Evolutionary conservation across 1,284 basidiomycete genomes (phyloP).

Genomic region (Baeospora myosura): DNA sequence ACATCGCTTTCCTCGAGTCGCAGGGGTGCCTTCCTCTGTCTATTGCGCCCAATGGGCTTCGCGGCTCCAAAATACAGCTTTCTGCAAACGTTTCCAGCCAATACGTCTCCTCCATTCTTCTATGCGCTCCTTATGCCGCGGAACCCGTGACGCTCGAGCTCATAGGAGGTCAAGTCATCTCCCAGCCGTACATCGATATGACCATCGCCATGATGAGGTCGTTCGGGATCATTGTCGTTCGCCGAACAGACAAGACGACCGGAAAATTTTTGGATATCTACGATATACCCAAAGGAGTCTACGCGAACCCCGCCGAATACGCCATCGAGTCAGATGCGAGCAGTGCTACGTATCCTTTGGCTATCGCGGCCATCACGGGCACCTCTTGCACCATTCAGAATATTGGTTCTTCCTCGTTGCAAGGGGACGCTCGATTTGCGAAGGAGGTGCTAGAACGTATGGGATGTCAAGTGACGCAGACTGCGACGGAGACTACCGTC

Average conservation of each 20-base stretch:
- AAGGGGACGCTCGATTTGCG: slow-evolving; percentile 95
- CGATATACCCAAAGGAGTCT: slow-evolving; percentile 78
- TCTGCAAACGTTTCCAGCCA: slow-evolving; percentile 95
- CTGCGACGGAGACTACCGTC: slow-evolving; percentile 86
- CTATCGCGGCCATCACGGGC: slow-evolving; percentile 94
- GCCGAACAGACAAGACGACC: slow-evolving; percentile 56
- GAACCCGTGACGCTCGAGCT: slow-evolving; percentile 84
- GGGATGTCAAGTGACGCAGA: slow-evolving; percentile 83
- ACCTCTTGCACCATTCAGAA: slow-evolving; percentile 89
- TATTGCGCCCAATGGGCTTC: slow-evolving; percentile 80
- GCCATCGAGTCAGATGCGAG: slow-evolving; percentile 94
- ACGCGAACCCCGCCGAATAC: slow-evolving; percentile 77
- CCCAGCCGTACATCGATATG: slow-evolving; percentile 99
- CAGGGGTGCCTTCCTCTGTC: slow-evolving; percentile 85
- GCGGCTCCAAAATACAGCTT: slow-evolving; percentile 79
- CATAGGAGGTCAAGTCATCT: slow-evolving; percentile 90
- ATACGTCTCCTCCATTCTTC: slow-evolving; percentile 95
- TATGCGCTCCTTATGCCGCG: slow-evolving; percentile 90
- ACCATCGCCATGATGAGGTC: slow-evolving; percentile 96
- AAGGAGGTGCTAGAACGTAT: slow-evolving; percentile 89
- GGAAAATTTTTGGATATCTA: slow-evolving; percentile 76
- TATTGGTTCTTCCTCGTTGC: slow-evolving; percentile 86
- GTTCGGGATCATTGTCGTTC: slow-evolving; percentile 79
- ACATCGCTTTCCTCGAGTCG: slow-evolving; percentile 74
- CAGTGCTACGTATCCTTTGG: slow-evolving; percentile 94